These are phyloP conservation scores for Trichosanthes truncata DNA, from an alignment of 306 rosid species.

Conservation along the genomic window DNA sequence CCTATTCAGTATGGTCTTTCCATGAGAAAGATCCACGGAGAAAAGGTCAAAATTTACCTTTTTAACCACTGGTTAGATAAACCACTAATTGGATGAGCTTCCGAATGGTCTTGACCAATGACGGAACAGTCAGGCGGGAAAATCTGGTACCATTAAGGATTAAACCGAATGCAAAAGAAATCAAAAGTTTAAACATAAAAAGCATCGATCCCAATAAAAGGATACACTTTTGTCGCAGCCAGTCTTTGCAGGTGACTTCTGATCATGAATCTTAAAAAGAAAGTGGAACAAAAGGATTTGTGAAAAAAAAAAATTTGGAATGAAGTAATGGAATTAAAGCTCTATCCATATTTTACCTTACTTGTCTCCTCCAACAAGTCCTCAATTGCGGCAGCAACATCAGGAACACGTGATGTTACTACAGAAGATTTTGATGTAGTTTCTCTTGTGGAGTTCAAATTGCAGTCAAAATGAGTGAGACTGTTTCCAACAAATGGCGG, in stretches of 20 bases:
- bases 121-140: conserved; percentile 49
- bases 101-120: conserved; percentile 46
- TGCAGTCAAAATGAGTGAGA: conserved; percentile 23
- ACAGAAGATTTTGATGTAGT: conserved; percentile 21
- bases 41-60: conserved; percentile 33
- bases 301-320: conserved; percentile 9
- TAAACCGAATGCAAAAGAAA: conserved; percentile 14
- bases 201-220: conserved; percentile 20
- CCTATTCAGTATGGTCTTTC: background rate
- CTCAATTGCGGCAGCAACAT: conserved; percentile 95
- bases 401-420: conserved; percentile 53
- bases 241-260: conserved; percentile 51
- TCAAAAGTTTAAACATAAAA: conserved; percentile 12
- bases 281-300: conserved; percentile 20
- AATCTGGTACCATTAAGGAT: conserved; percentile 58
- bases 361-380: conserved; percentile 92
- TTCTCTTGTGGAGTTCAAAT: conserved; percentile 28
- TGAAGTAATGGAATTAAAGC: conserved; percentile 13
- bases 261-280: conserved; percentile 57
- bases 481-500: conserved; percentile 24
- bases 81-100: conserved; percentile 46
- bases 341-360: conserved; percentile 47
- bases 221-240: conserved; percentile 52
- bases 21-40: background rate
- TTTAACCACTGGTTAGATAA: conserved; percentile 65